phyloP scores from a whole-genome alignment of 2,329 filamentous ascomycete genomes.

The Xylariales sp. region DNA sequence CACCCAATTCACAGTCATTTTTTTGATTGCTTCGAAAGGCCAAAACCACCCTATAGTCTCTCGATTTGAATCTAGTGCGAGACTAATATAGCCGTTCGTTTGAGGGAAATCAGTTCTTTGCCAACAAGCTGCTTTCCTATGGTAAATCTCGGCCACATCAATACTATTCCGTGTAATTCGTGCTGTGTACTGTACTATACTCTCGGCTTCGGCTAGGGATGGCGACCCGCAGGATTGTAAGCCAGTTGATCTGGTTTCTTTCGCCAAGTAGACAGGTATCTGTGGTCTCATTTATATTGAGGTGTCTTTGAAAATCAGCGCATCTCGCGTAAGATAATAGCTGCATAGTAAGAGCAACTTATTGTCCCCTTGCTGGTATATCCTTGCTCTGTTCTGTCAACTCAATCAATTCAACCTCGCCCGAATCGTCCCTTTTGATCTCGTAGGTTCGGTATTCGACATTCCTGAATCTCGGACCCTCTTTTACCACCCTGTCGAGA shows the following conservation, averaged over 20 bases:
- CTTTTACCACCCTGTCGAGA: constrained; percentile 43
- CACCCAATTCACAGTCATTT: constrained; percentile 46
- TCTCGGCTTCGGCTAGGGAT: neutral
- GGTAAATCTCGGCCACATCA: constrained; percentile 52
- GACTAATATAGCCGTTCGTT: constrained; percentile 52
- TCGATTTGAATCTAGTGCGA: constrained; percentile 50
- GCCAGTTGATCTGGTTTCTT: neutral
- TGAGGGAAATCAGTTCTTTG: constrained; percentile 49
- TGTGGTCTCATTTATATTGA: neutral
- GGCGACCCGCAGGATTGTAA: neutral
- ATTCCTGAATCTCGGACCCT: constrained; percentile 46
- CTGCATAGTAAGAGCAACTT: neutral
- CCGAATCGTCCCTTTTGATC: constrained; percentile 33
- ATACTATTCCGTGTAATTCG: constrained; percentile 9
- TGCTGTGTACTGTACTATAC: neutral
- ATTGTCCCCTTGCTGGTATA: constrained; percentile 25
- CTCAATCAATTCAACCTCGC: constrained; percentile 35
- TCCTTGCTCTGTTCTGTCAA: constrained; percentile 38
- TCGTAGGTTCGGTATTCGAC: constrained; percentile 48
- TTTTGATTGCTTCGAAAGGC: constrained; percentile 46
- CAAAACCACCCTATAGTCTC: constrained; percentile 41
- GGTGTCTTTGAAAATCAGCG: neutral
- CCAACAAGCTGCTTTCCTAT: constrained; percentile 50
- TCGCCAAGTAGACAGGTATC: neutral
- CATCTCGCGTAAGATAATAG: neutral